Evolutionary conservation across 2,329 filamentous ascomycete genomes (phyloP).

Genomic region (Ambrosiella cleistominuta): DNA sequence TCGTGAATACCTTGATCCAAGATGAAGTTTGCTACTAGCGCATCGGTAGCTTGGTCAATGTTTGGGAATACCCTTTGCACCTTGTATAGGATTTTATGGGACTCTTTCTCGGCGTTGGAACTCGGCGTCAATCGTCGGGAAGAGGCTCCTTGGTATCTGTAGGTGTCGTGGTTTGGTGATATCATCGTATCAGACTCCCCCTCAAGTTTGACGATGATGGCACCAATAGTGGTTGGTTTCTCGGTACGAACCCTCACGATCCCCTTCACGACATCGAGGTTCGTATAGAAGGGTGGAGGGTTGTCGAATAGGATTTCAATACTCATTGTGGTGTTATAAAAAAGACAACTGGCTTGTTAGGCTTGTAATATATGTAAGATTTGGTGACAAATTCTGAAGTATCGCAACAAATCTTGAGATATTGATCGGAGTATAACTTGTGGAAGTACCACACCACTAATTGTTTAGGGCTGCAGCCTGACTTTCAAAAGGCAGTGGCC

Average conservation of each 20-base stretch:
- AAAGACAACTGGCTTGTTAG: background rate
- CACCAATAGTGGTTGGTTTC: slow-evolving; percentile 52
- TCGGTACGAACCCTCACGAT: slow-evolving; percentile 38
- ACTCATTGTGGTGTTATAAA: slow-evolving; percentile 30
- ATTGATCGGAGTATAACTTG: background rate
- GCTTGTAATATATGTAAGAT: background rate
- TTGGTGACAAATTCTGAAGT: background rate
- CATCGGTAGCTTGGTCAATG: slow-evolving; percentile 25
- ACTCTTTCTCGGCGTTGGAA: slow-evolving; percentile 31
- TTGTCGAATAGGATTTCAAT: slow-evolving; percentile 50
- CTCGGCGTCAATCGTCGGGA: slow-evolving; percentile 13
- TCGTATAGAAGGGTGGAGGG: slow-evolving; percentile 57
- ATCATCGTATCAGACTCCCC: slow-evolving; percentile 58
- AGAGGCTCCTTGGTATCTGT: slow-evolving; percentile 9
- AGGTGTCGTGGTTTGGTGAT: slow-evolving; percentile 25
- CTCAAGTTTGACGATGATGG: slow-evolving; percentile 67
- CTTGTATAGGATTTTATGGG: slow-evolving; percentile 60
- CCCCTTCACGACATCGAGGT: slow-evolving; percentile 56
- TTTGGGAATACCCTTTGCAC: slow-evolving; percentile 56
- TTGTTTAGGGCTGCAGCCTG: background rate
- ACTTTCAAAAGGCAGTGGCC: too few relatives aligned
- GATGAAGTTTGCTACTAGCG: slow-evolving; percentile 33
- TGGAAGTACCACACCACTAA: background rate
- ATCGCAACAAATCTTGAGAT: too few relatives aligned
- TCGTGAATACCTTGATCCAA: slow-evolving; percentile 53